Evolutionary conservation across 202 grass and related monocot genomes (phyloP).

Genomic region (Carex arenaria): DNA sequence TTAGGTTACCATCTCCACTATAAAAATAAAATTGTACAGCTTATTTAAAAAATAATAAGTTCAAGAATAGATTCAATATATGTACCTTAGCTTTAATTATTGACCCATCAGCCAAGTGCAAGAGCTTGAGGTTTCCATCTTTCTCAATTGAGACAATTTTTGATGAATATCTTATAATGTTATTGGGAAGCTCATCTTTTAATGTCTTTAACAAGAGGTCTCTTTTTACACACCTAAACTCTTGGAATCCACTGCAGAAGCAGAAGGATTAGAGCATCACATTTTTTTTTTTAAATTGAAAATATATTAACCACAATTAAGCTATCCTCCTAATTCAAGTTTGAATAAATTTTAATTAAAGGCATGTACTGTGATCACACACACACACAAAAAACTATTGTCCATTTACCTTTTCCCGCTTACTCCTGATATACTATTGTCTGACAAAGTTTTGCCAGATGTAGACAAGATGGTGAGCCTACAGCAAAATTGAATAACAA

Average conservation of each 20-base stretch:
- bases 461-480: slow-evolving; percentile 33
- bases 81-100: slow-evolving; percentile 45
- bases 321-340: not conserved
- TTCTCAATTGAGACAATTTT: slow-evolving; percentile 30
- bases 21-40: not conserved
- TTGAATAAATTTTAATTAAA: not conserved
- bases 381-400: not conserved
- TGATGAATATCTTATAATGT: slow-evolving; percentile 34
- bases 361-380: not conserved
- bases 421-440: slow-evolving; percentile 19
- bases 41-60: not conserved
- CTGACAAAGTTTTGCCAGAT: slow-evolving; percentile 21
- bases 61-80: not conserved
- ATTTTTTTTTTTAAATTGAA: not conserved
- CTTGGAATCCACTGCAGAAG: slow-evolving; percentile 19
- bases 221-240: slow-evolving; percentile 49
- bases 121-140: not conserved
- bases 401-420: slow-evolving; percentile 30
- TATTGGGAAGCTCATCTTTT: slow-evolving; percentile 25
- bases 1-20: not conserved
- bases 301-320: not conserved
- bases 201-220: slow-evolving; percentile 38
- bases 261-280: not conserved
- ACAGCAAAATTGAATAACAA: not conserved
- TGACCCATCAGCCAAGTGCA: slow-evolving; percentile 30